Percentiles rank a stretch among this genome's conserved stretches.
These are phyloP conservation scores for Stagonosporopsis tanaceti DNA, from an alignment of 2,329 filamentous ascomycete genomes.

Conservation along the genomic window DNA sequence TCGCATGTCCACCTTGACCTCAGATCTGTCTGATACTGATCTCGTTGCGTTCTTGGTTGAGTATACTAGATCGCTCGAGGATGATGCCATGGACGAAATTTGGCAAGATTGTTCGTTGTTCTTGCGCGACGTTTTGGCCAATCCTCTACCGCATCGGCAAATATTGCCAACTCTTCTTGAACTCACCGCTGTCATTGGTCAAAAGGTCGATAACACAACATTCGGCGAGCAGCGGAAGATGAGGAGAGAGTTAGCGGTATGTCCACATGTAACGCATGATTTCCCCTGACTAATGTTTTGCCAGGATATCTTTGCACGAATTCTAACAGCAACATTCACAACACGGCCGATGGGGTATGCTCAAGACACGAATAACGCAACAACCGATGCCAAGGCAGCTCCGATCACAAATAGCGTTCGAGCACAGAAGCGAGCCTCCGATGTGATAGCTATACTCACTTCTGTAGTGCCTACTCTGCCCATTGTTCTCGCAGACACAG, in stretches of 20 bases:
- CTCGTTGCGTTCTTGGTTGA: conserved; percentile 88
- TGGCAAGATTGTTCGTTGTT: conserved; percentile 96
- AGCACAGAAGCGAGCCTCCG: conserved; percentile 56
- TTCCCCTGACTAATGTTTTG: conserved; percentile 13
- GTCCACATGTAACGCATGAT: conserved; percentile 46
- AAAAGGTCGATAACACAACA: conserved; percentile 97
- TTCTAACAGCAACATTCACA: conserved; percentile 93
- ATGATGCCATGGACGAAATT: conserved; percentile 98
- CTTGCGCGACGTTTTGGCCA: conserved; percentile 85
- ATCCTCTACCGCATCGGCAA: conserved; percentile 93
- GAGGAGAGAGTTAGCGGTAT: conserved; percentile 85
- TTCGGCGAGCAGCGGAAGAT: conserved; percentile 94
- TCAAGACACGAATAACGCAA: conserved; percentile 61
- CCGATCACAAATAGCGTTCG: conserved; percentile 45
- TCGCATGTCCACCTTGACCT: conserved; percentile 87
- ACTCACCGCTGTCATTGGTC: conserved; percentile 87
- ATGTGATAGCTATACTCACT: conserved; percentile 81
- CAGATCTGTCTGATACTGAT: conserved; percentile 82
- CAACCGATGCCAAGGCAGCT: conserved; percentile 29
- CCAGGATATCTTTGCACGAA: conserved; percentile 85
- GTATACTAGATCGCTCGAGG: conserved; percentile 88
- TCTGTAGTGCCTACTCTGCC: conserved; percentile 80
- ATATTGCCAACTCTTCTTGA: conserved; percentile 85
- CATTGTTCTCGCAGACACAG: conserved; percentile 83
- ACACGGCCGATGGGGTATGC: conserved; percentile 80